Evolutionary conservation across 2,329 filamentous ascomycete genomes (phyloP).

Genomic region (Claviceps monticola): DNA sequence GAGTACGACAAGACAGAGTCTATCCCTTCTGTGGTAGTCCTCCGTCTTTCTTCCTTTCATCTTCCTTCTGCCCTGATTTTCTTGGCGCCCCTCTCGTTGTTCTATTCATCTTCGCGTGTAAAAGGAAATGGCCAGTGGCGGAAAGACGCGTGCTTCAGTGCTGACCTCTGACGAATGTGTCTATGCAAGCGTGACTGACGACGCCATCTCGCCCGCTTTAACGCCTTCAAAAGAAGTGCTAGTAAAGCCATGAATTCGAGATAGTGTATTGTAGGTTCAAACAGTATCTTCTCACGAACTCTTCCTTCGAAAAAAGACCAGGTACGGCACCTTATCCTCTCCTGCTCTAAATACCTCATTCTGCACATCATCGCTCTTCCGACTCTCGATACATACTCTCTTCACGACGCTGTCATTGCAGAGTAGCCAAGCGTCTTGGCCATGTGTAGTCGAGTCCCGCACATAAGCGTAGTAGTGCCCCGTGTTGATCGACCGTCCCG

Average conservation of each 20-base stretch:
- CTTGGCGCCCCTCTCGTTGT: background rate
- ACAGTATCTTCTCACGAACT: conserved; percentile 1
- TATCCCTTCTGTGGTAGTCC: background rate
- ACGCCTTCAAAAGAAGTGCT: no score
- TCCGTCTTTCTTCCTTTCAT: background rate
- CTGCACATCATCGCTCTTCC: conserved; percentile 20
- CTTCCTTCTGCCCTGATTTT: background rate
- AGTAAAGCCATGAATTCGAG: no score
- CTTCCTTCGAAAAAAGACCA: conserved; percentile 32
- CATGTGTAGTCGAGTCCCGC: conserved; percentile 36
- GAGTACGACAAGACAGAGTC: no score
- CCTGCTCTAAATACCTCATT: conserved; percentile 25
- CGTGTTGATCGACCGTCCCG: conserved; percentile 49
- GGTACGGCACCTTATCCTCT: conserved; percentile 28
- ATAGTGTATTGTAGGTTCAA: background rate
- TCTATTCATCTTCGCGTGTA: no score
- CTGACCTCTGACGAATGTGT: no score
- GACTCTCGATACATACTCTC: conserved; percentile 27
- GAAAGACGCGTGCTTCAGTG: no score
- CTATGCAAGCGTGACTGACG: no score
- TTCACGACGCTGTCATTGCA: conserved; percentile 33
- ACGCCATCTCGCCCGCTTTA: no score
- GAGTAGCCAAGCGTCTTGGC: conserved; percentile 32
- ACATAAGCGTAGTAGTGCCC: conserved; percentile 74
- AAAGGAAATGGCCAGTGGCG: no score